Evolutionary conservation across 768 basidiomycete genomes (phyloP).

Genomic region (Cyclocybe aegerita): DNA sequence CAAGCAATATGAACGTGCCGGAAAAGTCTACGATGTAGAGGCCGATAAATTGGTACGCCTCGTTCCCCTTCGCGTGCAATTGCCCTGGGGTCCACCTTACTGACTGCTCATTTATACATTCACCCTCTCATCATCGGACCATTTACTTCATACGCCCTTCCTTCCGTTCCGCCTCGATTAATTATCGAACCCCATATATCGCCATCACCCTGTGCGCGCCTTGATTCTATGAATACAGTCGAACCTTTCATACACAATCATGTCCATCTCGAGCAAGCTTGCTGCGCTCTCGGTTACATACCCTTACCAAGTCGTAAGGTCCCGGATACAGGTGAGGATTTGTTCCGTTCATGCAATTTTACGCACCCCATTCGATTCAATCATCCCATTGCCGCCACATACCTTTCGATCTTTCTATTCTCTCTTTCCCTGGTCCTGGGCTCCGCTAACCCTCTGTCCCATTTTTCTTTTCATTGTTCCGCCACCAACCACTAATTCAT

Average conservation of each 20-base stretch:
- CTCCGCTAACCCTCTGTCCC: not conserved
- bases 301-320: conserved; percentile 96
- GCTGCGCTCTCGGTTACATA: conserved; percentile 84
- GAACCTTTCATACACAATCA: conserved; percentile 86
- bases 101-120: not conserved
- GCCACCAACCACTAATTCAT: not conserved
- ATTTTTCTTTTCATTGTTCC: not conserved
- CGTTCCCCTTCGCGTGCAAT: not conserved
- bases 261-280: conserved; percentile 90
- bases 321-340: conserved; percentile 78
- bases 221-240: conserved; percentile 48
- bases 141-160: too few relatives aligned
- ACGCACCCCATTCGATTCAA: not conserved
- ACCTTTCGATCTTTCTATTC: not conserved
- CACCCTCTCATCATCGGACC: not conserved
- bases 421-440: too few relatives aligned
- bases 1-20: conserved; percentile 56
- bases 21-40: conserved; percentile 63
- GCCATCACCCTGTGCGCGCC: not conserved
- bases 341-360: not conserved
- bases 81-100: not conserved
- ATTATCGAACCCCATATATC: not conserved
- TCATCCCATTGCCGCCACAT: not conserved
- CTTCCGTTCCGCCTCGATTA: too few relatives aligned
- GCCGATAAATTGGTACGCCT: conserved; percentile 83